phyloP scores from a whole-genome alignment of 371 early-diverging fungal species.

The Apophysomyces ossiformis region DNA sequence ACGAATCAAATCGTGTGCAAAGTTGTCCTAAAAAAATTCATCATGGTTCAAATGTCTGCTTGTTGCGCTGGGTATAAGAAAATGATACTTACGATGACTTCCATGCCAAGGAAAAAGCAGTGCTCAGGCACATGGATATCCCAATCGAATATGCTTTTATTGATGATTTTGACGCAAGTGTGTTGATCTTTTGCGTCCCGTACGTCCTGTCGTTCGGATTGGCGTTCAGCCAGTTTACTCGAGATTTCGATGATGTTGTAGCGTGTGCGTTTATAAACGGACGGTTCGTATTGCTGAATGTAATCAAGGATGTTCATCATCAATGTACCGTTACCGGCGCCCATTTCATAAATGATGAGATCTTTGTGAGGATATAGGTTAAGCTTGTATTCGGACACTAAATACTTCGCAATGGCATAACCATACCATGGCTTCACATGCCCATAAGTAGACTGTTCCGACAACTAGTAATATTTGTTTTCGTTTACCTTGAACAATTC shows the following conservation, averaged over 20 bases:
- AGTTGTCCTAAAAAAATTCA: conserved; percentile 77
- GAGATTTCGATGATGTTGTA: conserved; percentile 96
- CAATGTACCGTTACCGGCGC: conserved; percentile 96
- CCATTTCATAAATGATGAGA: conserved; percentile 93
- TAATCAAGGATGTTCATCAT: conserved; percentile 94
- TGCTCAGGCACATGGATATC: conserved; percentile 66
- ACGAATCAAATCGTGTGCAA: conserved; percentile 93
- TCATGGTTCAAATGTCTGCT: not conserved
- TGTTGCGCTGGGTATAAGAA: no score
- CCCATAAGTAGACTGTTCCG: not conserved
- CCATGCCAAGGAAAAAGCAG: conserved; percentile 94
- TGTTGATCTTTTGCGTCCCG: conserved; percentile 53
- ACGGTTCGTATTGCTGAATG: conserved; percentile 76
- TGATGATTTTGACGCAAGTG: conserved; percentile 75
- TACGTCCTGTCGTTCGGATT: conserved; percentile 62
- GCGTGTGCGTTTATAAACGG: conserved; percentile 75
- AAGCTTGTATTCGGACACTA: conserved; percentile 79
- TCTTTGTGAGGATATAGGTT: conserved; percentile 62
- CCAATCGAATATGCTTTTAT: conserved; percentile 94
- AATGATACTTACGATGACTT: conserved; percentile 75
- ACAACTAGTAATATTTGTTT: not conserved
- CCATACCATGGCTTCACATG: conserved; percentile 83
- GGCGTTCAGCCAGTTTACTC: conserved; percentile 74
- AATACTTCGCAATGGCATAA: conserved; percentile 88
- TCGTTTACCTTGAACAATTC: conserved; percentile 86